phyloP scores from a whole-genome alignment of 2,329 filamentous ascomycete genomes.

The Claviceps africana region DNA sequence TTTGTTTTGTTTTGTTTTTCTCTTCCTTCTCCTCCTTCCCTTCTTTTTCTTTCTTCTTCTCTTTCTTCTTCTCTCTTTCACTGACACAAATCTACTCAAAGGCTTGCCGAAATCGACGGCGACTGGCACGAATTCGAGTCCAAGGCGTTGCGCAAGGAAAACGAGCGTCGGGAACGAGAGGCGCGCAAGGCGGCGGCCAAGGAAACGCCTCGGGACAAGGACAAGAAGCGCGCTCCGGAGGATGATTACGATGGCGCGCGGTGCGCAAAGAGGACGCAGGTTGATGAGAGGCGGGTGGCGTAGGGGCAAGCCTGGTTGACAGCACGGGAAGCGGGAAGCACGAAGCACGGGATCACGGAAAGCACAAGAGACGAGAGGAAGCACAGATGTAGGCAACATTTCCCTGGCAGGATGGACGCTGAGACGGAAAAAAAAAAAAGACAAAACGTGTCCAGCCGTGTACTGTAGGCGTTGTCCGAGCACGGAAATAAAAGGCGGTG shows the following conservation, averaged over 20 bases:
- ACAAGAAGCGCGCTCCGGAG: constrained; percentile 27
- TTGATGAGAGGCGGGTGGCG: constrained; percentile 12
- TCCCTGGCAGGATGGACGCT: too few species aligned
- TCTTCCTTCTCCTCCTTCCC: not conserved
- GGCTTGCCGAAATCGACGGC: constrained; percentile 66
- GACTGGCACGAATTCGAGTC: constrained; percentile 99
- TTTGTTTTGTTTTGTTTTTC: too few species aligned
- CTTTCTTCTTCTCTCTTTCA: not conserved
- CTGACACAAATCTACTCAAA: constrained; percentile 17
- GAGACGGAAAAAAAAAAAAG: too few species aligned
- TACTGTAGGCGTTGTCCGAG: not conserved
- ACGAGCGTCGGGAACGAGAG: constrained; percentile 51
- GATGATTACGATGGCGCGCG: constrained; percentile 14
- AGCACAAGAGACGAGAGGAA: too few species aligned
- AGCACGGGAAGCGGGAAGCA: not conserved
- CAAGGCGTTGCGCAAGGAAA: constrained; percentile 83
- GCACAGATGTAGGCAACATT: too few species aligned
- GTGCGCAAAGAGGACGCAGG: constrained; percentile 21
- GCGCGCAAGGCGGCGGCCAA: constrained; percentile 30
- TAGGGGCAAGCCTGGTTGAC: too few species aligned
- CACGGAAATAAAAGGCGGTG: too few species aligned
- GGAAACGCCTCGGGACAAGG: constrained; percentile 20
- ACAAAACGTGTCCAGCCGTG: not conserved
- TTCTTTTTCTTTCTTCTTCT: not conserved
- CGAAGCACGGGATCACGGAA: not conserved